Conservation (phyloP, 257 asterid species). For the Vinca minor region DNA sequence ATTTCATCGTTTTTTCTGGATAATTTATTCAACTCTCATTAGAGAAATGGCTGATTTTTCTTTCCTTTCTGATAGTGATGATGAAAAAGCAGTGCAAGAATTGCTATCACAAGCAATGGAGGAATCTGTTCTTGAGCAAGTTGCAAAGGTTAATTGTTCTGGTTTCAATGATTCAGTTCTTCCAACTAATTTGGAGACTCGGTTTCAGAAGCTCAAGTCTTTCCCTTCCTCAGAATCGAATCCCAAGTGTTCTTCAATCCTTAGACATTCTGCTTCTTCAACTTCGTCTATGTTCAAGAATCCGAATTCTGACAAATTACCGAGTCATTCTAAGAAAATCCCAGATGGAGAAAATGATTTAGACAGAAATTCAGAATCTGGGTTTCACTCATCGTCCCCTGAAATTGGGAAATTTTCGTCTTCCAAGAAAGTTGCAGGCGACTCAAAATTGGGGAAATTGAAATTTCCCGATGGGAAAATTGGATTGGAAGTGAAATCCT, state of each 20-base stretch:
- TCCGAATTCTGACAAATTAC: conserved; percentile 5
- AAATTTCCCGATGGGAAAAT: conserved; percentile 27
- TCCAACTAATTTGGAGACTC: conserved; percentile 67
- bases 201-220: conserved; percentile 78
- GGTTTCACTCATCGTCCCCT: background rate
- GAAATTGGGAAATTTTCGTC: conserved; percentile 11
- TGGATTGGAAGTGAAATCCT: conserved; percentile 8
- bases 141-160: conserved; percentile 71
- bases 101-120: conserved; percentile 74
- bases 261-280: conserved; percentile 2
- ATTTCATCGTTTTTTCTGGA: background rate
- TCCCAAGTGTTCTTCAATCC: conserved; percentile 22
- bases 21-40: background rate
- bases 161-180: conserved; percentile 54
- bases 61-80: conserved; percentile 69
- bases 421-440: conserved; percentile 29
- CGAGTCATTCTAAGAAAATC: background rate
- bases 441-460: conserved; percentile 21
- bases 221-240: conserved; percentile 46
- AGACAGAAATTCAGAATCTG: conserved; percentile 8
- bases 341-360: conserved; percentile 9
- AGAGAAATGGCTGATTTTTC: conserved; percentile 48
- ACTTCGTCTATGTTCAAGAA: conserved; percentile 12
- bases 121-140: conserved; percentile 59
- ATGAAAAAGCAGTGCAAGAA: conserved; percentile 70